Conservation (phyloP, 352 stramenopile genomes). For the Globisporangium splendens region DNA sequence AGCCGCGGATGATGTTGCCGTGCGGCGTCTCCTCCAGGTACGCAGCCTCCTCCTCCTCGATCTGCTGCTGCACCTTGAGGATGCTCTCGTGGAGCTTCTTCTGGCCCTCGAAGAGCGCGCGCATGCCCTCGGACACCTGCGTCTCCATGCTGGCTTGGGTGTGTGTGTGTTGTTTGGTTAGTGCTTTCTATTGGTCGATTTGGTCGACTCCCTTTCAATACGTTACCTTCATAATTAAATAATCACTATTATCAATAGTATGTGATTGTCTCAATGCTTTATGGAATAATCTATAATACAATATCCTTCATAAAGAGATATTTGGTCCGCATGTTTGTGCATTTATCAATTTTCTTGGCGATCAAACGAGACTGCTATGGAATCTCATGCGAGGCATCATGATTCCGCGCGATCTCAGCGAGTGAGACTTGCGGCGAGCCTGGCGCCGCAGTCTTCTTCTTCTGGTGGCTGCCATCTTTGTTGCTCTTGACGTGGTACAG, state of each 20-base stretch:
- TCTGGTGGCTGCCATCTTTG: slow-evolving; percentile 1
- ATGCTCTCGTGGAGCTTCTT: slow-evolving; percentile 67
- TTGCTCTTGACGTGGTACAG: neutral
- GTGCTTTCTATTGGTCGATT: neutral
- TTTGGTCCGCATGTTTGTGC: neutral
- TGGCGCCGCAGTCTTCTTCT: slow-evolving; percentile 8
- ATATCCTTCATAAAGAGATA: slow-evolving; percentile 6
- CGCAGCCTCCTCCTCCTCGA: slow-evolving; percentile 70
- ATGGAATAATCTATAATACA: neutral
- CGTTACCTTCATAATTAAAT: neutral
- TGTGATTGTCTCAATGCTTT: too few species aligned
- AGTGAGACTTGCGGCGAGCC: slow-evolving; percentile 37
- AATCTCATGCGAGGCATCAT: slow-evolving; percentile 35
- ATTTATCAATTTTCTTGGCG: neutral
- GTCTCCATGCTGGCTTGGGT: slow-evolving; percentile 2
- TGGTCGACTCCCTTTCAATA: too few species aligned
- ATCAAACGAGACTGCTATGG: slow-evolving; percentile 9
- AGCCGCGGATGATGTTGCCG: slow-evolving; percentile 86
- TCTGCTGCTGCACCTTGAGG: slow-evolving; percentile 66
- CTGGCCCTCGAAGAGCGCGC: slow-evolving; percentile 66
- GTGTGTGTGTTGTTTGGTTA: neutral
- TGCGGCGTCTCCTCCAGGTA: slow-evolving; percentile 84
- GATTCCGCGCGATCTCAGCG: slow-evolving; percentile 51
- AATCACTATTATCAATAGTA: too few species aligned
- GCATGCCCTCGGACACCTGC: slow-evolving; percentile 63